Evolutionary conservation across 495 filamentous ascomycete genomes (phyloP).

Genomic region (Podospora anserina): DNA sequence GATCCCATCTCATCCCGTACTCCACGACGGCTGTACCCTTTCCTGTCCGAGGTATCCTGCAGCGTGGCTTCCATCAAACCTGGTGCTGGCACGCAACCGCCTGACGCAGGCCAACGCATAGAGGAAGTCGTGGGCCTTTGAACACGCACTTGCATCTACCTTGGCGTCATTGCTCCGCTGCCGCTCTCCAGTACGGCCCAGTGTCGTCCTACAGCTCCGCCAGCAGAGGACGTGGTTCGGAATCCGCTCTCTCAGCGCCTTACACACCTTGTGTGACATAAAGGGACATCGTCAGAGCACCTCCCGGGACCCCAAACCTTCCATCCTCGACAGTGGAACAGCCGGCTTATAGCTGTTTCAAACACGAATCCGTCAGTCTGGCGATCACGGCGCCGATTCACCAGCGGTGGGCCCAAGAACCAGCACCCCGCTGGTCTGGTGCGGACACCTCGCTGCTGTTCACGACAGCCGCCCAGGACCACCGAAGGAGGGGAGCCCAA

Average conservation of each 20-base stretch:
- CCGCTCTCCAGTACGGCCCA: slow-evolving; percentile 4
- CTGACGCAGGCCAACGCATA: slow-evolving; percentile 26
- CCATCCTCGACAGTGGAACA: slow-evolving; percentile 13
- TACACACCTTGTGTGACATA: slow-evolving; percentile 17
- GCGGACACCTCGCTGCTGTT: slow-evolving; percentile 21
- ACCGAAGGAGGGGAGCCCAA: slow-evolving; percentile 35
- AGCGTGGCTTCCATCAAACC: slow-evolving; percentile 20
- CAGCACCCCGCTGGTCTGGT: slow-evolving; percentile 28
- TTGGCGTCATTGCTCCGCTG: slow-evolving; percentile 5
- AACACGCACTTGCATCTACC: slow-evolving; percentile 24
- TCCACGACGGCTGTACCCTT: slow-evolving; percentile 12
- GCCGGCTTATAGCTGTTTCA: slow-evolving; percentile 8
- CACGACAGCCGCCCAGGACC: slow-evolving; percentile 16
- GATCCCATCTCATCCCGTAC: background rate
- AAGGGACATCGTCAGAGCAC: slow-evolving; percentile 8
- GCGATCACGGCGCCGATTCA: slow-evolving; percentile 31
- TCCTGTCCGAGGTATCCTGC: slow-evolving; percentile 17
- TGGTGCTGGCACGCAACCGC: slow-evolving; percentile 12
- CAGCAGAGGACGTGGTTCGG: slow-evolving; percentile 15
- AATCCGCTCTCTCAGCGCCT: slow-evolving; percentile 9
- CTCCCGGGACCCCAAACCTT: slow-evolving; percentile 3
- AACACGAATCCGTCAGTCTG: slow-evolving; percentile 27
- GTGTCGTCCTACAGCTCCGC: slow-evolving; percentile 2
- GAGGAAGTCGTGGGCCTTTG: slow-evolving; percentile 14
- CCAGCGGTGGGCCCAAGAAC: slow-evolving; percentile 23